Evolutionary conservation across 1,139 yeast species (phyloP), one percentile per base, ranked within the genome.

Genomic region (Hyphopichia khmerensis): DNA sequence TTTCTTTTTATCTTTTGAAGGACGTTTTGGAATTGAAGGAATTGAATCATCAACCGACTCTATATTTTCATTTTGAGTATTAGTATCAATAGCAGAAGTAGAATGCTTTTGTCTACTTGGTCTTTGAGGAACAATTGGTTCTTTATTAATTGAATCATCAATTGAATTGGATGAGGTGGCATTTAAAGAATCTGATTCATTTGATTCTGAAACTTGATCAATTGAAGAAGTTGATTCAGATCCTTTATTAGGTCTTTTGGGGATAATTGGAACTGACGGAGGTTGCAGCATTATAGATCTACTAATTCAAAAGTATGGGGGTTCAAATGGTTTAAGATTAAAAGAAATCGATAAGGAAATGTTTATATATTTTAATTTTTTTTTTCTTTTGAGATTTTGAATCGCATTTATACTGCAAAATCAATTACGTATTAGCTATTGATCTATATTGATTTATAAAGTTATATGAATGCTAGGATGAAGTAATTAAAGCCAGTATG

Each of bases 201-300:
- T 39, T 16, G 15, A 10, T 10, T 26, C 29, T 8, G 35, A 3
- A 2, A 8, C 15, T 13, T 23, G 19, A 15, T n/a, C 27, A 18
- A 33, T 16, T 11, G 40, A n/a, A 36, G n/a, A 8, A 18, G 23
- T 40, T 3, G 32, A 6, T 8, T 24, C 6, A 4, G 45, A 15
- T 3, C 14, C 19, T n/a, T 15, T 23, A 19, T 39, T 40, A 7
- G 55, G 54, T 32, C 53, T 48, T 16, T 41, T 34, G 9, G 53
- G 53, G 32, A 51, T 41, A 2, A 29, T 35, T 11, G 59, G 55
- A 10, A 40, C 34, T 8, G 47, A 21, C 21, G 39, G 33, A 16
- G 32, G 44, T 34, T 18, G n/a, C 30, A 33, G 40, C 24, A 36
- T 36, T 19, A 26, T 26, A 11, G 24, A 21, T 21, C 5, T 21